phyloP scores from a whole-genome alignment of 305 asterid species.

The Solanum hybrid region DNA sequence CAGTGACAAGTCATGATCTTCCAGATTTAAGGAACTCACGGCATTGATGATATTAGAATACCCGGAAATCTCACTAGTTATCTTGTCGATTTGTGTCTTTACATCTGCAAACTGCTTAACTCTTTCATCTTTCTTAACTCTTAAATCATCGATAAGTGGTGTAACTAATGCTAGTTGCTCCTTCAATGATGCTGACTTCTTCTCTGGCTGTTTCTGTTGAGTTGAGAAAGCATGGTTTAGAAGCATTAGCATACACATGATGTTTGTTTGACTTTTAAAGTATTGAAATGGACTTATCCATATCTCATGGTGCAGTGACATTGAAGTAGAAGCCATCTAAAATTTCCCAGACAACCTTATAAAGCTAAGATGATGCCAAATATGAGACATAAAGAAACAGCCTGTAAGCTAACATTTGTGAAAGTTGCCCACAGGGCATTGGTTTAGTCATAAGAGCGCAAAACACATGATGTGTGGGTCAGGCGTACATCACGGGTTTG shows the following conservation, averaged over 20 bases:
- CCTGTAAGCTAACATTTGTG: not conserved
- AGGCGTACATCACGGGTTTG: not conserved
- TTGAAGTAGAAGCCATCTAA: not conserved
- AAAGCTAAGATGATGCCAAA: not conserved
- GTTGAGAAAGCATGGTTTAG: conserved; percentile 1
- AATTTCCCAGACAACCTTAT: not conserved
- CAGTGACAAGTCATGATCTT: conserved; percentile 70
- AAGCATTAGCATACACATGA: not conserved
- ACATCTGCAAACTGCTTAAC: conserved; percentile 68
- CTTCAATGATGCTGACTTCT: conserved; percentile 53
- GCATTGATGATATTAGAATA: conserved; percentile 35
- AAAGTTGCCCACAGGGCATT: not conserved
- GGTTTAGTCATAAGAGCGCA: not conserved
- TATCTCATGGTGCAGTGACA: not conserved
- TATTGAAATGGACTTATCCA: not conserved
- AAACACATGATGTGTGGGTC: not conserved
- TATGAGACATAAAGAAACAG: not conserved
- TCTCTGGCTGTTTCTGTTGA: conserved; percentile 49
- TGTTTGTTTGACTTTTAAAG: not conserved
- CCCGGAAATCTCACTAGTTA: conserved; percentile 66
- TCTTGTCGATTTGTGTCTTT: conserved; percentile 76
- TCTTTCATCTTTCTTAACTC: conserved; percentile 59
- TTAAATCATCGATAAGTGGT: conserved; percentile 65
- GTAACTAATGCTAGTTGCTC: conserved; percentile 58
- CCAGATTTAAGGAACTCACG: conserved; percentile 34